Evolutionary conservation across 371 early-diverging fungal species (phyloP), one percentile per base, ranked within the genome.

Genomic region (Mortierella sp.): DNA sequence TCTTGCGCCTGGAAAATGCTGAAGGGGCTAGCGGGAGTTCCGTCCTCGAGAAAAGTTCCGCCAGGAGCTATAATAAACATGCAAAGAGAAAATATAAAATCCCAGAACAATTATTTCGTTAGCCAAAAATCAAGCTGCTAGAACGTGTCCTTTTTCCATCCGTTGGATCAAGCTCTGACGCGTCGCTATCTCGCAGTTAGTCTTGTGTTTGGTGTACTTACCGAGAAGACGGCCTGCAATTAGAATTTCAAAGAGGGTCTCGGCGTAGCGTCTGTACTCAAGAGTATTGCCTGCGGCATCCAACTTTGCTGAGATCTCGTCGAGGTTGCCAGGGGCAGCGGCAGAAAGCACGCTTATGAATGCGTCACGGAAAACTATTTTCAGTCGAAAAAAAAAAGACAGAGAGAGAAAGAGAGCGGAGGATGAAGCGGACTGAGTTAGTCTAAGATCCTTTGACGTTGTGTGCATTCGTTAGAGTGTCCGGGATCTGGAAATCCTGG

Each of bases 191-290:
- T n/a, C n/a, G n/a, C n/a, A n/a, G n/a, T n/a, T n/a, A n/a, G n/a
- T n/a, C n/a, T n/a, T n/a, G n/a, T n/a, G n/a, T n/a, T n/a, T n/a
- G n/a, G n/a, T n/a, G n/a, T n/a, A n/a, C 79, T 70, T 85, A 92
- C 94, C 93, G 67, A 93, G 82, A 58, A 96, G 88, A 67, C 95
- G 95, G 58, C 97, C 97, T 59, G 92, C 89, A 68, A 96, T 89
- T 72, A 96, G 83, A 54, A 95, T 82, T 86, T 97, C 97, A 81
- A 95, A 97, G 64, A 97, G 87, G 32, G 93, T 84, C 71, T 97
- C 97, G 63, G 90, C 94, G 92, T 97, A 97, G 76, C 93, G 91
- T 79, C 93, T 92, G 85, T 93, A 94, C 71, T 96, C 96, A 71
- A 96, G 90, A 68, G 92, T 93, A 67, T 92, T 92, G 59, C 92